phyloP scores from a whole-genome alignment of 257 asterid species.

The Ocimum tenuiflorum region DNA sequence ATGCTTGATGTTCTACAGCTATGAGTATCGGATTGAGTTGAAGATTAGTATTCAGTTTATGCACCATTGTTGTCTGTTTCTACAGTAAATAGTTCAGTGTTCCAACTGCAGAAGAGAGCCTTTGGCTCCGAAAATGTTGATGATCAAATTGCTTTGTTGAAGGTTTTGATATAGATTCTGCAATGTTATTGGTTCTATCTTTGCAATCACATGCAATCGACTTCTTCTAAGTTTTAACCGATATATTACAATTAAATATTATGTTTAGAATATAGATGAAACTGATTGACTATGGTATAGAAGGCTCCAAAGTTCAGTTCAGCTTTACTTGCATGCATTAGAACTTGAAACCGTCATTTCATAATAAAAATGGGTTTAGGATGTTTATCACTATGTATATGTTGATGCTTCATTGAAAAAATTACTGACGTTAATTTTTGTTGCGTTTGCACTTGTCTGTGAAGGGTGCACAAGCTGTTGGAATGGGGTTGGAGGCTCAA shows the following conservation, averaged over 20 bases:
- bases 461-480: conserved; percentile 98
- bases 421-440: background rate
- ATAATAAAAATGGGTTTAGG: background rate
- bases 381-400: background rate
- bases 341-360: background rate
- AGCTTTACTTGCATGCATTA: background rate
- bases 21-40: conserved; percentile 3
- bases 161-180: background rate
- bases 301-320: background rate
- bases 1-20: conserved; percentile 2
- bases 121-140: background rate
- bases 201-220: background rate
- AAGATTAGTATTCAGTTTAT: background rate
- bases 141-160: background rate
- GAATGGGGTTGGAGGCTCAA: conserved; percentile 95
- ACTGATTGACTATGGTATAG: background rate
- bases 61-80: conserved; percentile 6
- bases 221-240: background rate
- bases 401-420: conserved; percentile 3
- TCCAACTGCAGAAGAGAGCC: conserved; percentile 3
- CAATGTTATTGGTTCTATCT: background rate
- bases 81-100: background rate
- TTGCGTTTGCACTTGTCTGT: conserved; percentile 20
- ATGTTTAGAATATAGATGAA: background rate
- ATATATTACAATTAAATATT: background rate